Conservation (phyloP, 176 grass and related monocot genomes). For the Avena atlantica region DNA sequence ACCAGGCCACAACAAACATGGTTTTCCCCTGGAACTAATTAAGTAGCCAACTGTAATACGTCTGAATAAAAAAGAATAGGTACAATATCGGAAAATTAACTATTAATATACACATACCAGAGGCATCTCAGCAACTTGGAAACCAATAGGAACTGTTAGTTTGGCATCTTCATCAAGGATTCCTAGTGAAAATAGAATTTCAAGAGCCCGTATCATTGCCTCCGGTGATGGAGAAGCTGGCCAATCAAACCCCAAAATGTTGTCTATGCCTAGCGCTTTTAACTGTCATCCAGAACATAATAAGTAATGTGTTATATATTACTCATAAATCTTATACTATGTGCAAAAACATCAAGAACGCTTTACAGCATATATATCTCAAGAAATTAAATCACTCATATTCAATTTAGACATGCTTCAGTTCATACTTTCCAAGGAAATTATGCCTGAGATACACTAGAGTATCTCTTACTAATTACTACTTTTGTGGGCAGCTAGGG, state of each 20-base stretch:
- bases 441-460: not conserved
- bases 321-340: constrained; percentile 20
- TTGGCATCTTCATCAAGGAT: constrained; percentile 97
- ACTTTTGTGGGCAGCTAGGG: not conserved
- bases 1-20: constrained; percentile 6
- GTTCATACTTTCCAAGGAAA: constrained; percentile 30
- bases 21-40: not conserved
- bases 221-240: constrained; percentile 92
- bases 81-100: not conserved
- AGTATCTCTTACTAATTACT: not conserved
- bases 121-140: constrained; percentile 92
- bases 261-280: constrained; percentile 96
- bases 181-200: constrained; percentile 87
- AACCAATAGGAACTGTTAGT: constrained; percentile 85
- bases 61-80: not conserved
- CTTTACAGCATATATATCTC: constrained; percentile 29
- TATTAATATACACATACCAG: constrained; percentile 61
- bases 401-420: constrained; percentile 13
- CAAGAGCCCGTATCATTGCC: constrained; percentile 88
- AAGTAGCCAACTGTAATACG: constrained; percentile 14
- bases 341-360: constrained; percentile 9
- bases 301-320: not conserved
- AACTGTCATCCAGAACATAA: constrained; percentile 59
- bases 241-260: constrained; percentile 99
- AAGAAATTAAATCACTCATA: constrained; percentile 4